Base-by-base conservation (phyloP, 495 filamentous ascomycete species). In the Penicillium arizonense region DNA sequence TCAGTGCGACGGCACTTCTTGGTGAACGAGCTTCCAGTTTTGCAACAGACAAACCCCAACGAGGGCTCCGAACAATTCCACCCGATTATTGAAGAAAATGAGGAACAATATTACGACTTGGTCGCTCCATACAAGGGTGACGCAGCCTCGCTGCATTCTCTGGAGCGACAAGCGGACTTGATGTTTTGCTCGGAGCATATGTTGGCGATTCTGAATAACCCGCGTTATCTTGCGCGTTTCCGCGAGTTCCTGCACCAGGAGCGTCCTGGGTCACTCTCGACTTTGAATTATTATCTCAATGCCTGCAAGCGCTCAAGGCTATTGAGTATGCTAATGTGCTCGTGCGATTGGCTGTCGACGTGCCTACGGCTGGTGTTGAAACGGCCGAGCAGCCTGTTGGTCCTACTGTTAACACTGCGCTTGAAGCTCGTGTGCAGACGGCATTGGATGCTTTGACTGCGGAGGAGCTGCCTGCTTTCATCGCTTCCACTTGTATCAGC, bases 391-490 rank as follows among this genome's bases (percentile, higher is more conserved):
- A 74, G 5, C 66, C 62, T 1, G 66, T 79, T 24, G 65, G 71
- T n/a, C 55, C 71, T 1, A 82, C 77, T 6, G 64, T 65, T 8
- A 86, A 85, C 59, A 50, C 64, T 3, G 71, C 77, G 1, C 70
- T 90, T 12, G 74, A 87, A 55, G 73, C 78, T 24, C 86, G 83
- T 49, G 81, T 83, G 1, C 57, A 77, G 14, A 57, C 75, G 51
- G 82, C 83, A 9, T 82, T 90, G 44, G 68, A 81, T 21, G 72
- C 70, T 9, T 66, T 91, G 8, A 83, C 82, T 14, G 64, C 71
- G 13, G 84, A 90, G 26, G 85, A 88, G 57, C 64, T 92, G 6
- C 86, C 87, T 6, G 84, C 85, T 0, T 91, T 83, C 58, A 82
- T 91, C 50, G 82, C 85, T 0, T 61, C 65, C 3, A 66, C 50